Conservation (phyloP, 2,329 filamentous ascomycete genomes). For the Diaporthe caulivora region DNA sequence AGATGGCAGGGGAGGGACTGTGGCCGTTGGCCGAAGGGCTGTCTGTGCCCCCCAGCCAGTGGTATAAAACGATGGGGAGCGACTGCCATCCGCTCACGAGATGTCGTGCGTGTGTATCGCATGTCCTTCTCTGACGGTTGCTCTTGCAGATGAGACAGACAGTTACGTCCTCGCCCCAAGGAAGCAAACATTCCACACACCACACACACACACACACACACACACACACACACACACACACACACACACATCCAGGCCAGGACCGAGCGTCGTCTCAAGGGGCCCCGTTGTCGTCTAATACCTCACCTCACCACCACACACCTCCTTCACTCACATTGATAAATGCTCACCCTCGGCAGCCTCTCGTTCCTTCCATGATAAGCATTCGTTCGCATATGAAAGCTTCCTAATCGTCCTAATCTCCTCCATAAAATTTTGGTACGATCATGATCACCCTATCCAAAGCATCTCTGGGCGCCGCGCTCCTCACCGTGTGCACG, state of each 20-base stretch:
- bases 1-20: constrained; percentile 18
- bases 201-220: not conserved
- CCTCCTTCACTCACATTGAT: not conserved
- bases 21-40: not conserved
- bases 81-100: constrained; percentile 13
- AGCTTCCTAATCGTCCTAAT: constrained; percentile 5
- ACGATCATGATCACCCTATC: constrained; percentile 28
- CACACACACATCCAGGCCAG: constrained; percentile 7
- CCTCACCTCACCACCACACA: not conserved
- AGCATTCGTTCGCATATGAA: not conserved
- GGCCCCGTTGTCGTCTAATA: not conserved
- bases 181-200: not conserved
- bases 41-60: constrained; percentile 1
- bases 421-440: not conserved
- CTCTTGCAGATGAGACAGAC: constrained; percentile 26
- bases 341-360: not conserved
- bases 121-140: constrained; percentile 7
- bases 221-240: not conserved
- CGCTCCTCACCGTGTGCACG: constrained; percentile 27
- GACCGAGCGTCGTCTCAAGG: constrained; percentile 18
- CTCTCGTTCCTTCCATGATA: not conserved
- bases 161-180: constrained; percentile 16
- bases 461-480: not conserved
- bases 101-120: constrained; percentile 15
- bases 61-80: constrained; percentile 33